Base-by-base conservation (phyloP, 768 basidiomycete genomes). In the Cystofilobasidium capitatum region DNA sequence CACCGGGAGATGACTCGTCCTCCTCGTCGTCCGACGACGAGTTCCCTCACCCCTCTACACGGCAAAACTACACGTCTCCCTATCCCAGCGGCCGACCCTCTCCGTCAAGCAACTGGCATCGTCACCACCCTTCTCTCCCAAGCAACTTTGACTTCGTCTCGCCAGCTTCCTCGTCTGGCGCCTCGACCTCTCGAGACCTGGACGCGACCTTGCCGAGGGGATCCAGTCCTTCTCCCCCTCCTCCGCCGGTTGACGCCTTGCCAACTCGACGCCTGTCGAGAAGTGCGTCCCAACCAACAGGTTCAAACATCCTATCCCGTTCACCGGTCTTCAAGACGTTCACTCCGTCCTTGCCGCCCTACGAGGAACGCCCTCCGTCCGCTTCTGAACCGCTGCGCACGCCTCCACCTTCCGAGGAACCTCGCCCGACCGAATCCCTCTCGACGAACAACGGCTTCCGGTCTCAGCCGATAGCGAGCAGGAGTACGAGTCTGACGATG, bases 401-500 rank as follows among this genome's bases (percentile, higher is more conserved):
- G 1, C 13, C 58, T 37, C 24, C 58, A 39, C 45, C 62, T 51
- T 16, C 35, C 36, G 4, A 54, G 37, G 35, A 31, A 35, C 29
- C 47, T 49, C 58, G 24, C 58, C 58, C 6, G 54, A 31, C 8
- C 31, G 33, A 17, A 37, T 60, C 39, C 58, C 58, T 36, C 58
- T 40, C 14, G 58, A 37, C 9, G 39, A 60, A 37, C 58, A n/a
- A n/a, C n/a, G n/a, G n/a, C n/a, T n/a, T n/a, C n/a, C n/a, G n/a
- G n/a, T 20, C 45, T 36, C 62, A 26, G 6, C 33, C 44, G n/a
- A 26, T 22, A 22, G 31, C 31, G 62, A 20, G n/a, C 49, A 42
- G 49, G 63, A 31, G 26, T 22, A 64, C 63, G 8, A 40, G 37
- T 3, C 29, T 64, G 24, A 64, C 63, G 51, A 64, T 64, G 63